Conservation (phyloP, 2,329 filamentous ascomycete species). For the Fusarium sp. region DNA sequence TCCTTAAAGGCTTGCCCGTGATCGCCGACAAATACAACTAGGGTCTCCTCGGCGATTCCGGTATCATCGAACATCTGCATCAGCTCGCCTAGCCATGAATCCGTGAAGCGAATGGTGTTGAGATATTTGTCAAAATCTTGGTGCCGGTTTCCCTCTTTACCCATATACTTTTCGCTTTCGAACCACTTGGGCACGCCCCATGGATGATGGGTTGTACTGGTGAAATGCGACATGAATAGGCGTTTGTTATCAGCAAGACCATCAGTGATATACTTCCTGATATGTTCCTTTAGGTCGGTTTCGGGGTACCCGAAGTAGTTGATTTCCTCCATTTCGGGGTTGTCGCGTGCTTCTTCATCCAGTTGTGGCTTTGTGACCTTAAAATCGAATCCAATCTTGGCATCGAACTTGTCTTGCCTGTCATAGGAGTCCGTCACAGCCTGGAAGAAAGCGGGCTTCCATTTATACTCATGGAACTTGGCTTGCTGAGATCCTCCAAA, state of each 20-base stretch:
- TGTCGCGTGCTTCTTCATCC: conserved; percentile 37
- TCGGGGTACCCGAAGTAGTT: conserved; percentile 57
- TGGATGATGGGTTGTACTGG: conserved; percentile 55
- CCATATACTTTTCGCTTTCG: conserved; percentile 45
- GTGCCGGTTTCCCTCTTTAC: conserved; percentile 43
- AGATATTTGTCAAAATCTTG: conserved; percentile 54
- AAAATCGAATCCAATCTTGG: conserved; percentile 52
- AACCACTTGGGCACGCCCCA: conserved; percentile 49
- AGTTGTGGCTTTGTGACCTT: conserved; percentile 51
- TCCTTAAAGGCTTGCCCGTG: conserved; percentile 55
- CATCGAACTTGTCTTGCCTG: conserved; percentile 52
- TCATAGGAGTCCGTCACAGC: conserved; percentile 55
- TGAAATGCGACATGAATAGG: conserved; percentile 55
- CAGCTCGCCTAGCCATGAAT: conserved; percentile 53
- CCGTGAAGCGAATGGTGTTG: conserved; percentile 53
- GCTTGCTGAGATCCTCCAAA: conserved; percentile 10
- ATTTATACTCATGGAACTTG: conserved; percentile 49
- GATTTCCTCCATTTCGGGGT: conserved; percentile 44
- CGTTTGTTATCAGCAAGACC: conserved; percentile 53
- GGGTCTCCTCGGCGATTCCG: conserved; percentile 54
- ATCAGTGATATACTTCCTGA: conserved; percentile 51
- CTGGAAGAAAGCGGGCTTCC: conserved; percentile 54
- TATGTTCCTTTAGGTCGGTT: conserved; percentile 50
- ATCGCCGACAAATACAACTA: conserved; percentile 54
- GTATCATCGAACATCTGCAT: conserved; percentile 53